A percentile compares a stretch with the other conserved stretches of the same genome.
These are phyloP conservation scores for Mycothermus thermophilus DNA, from an alignment of 495 filamentous ascomycete genomes.

Conservation along the genomic window DNA sequence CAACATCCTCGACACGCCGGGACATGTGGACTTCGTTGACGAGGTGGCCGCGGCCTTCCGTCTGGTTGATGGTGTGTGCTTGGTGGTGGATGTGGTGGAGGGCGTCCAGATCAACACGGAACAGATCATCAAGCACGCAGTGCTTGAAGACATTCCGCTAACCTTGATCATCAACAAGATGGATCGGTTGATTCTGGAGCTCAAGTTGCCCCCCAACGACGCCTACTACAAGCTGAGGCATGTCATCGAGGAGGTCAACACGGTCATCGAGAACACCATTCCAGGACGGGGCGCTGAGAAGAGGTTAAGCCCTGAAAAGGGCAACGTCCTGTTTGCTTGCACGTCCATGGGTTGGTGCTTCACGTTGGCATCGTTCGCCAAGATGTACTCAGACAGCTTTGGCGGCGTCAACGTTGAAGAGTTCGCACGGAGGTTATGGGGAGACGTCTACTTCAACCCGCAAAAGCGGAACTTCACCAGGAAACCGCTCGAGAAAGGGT, in stretches of 20 bases:
- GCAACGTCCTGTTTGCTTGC: conserved; percentile 91
- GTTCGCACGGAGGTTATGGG: conserved; percentile 77
- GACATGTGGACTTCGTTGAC: conserved; percentile 96
- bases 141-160: conserved; percentile 78
- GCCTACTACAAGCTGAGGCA: conserved; percentile 98
- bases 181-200: conserved; percentile 85
- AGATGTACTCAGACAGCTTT: conserved; percentile 89
- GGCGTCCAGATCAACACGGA: conserved; percentile 94
- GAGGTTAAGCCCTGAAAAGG: conserved; percentile 88
- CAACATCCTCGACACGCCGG: conserved; percentile 91
- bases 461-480: conserved; percentile 77
- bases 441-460: conserved; percentile 94
- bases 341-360: conserved; percentile 94
- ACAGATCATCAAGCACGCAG: conserved; percentile 89
- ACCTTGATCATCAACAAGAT: conserved; percentile 92
- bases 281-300: conserved; percentile 69
- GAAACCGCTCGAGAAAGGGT: conserved; percentile 65
- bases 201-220: conserved; percentile 87
- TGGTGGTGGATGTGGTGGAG: conserved; percentile 96
- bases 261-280: conserved; percentile 72
- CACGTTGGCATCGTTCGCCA: conserved; percentile 81
- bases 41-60: conserved; percentile 82
- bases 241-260: conserved; percentile 95
- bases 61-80: conserved; percentile 77
- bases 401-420: conserved; percentile 64